Conservation (phyloP, 805 yeast genomes). For the Teunomyces aglyptinius region DNA sequence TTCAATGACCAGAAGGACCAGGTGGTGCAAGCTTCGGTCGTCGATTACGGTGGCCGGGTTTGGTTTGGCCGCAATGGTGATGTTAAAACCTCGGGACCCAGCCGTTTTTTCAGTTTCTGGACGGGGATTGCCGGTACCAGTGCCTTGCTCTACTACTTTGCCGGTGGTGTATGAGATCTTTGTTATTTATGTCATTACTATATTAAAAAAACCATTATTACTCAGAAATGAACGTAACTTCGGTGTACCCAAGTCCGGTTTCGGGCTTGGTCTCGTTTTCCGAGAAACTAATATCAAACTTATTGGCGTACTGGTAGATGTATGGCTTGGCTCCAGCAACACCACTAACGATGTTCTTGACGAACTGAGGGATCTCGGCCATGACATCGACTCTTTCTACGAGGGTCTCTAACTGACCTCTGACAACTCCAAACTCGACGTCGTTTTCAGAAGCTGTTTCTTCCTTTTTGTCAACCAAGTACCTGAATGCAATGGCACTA, state of each 20-base stretch:
- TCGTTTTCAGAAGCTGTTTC: constrained; percentile 43
- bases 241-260: constrained; percentile 67
- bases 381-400: constrained; percentile 95
- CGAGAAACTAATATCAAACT: constrained; percentile 47
- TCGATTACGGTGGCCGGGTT: constrained; percentile 29
- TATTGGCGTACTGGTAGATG: constrained; percentile 86
- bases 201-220: constrained; percentile 12
- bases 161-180: constrained; percentile 2
- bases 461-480: constrained; percentile 47
- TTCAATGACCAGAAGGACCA: constrained; percentile 35
- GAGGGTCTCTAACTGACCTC: constrained; percentile 59
- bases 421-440: constrained; percentile 47
- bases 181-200: background rate
- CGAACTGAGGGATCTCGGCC: constrained; percentile 94
- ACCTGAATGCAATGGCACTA: constrained; percentile 56
- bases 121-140: constrained; percentile 31
- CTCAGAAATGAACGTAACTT: constrained; percentile 73
- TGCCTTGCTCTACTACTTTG: constrained; percentile 21
- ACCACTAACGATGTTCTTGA: constrained; percentile 88
- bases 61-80: constrained; percentile 42
- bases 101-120: constrained; percentile 29
- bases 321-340: constrained; percentile 97
- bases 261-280: constrained; percentile 45
- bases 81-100: constrained; percentile 35
- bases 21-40: constrained; percentile 24